phyloP scores from a whole-genome alignment of 495 filamentous ascomycete genomes.

The Aspergillus saccharolyticus region DNA sequence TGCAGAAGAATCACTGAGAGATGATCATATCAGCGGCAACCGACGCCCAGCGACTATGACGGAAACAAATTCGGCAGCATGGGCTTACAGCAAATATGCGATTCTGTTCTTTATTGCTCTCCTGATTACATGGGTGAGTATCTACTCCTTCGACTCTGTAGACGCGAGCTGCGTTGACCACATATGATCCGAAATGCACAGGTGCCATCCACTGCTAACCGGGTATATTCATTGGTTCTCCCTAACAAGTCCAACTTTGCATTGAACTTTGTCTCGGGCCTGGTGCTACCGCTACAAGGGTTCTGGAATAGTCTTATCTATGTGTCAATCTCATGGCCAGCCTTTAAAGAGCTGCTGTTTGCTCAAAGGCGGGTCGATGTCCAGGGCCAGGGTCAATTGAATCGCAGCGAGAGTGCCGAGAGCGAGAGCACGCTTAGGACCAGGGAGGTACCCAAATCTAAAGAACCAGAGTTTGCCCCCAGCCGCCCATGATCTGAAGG shows the following conservation, averaged over 20 bases:
- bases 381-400: background rate
- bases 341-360: conserved; percentile 23
- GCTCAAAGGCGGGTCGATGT: background rate
- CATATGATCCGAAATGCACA: conserved; percentile 13
- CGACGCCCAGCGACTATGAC: background rate
- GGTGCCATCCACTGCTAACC: conserved; percentile 74
- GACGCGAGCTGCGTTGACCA: background rate
- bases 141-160: background rate
- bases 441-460: background rate
- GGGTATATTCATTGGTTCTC: conserved; percentile 64
- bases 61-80: conserved; percentile 46
- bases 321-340: conserved; percentile 52
- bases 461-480: no score
- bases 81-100: conserved; percentile 78
- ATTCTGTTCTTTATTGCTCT: conserved; percentile 83
- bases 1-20: conserved; percentile 8
- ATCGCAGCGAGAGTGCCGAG: background rate
- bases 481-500: no score
- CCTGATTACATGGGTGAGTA: conserved; percentile 69
- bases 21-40: conserved; percentile 4
- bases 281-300: conserved; percentile 79
- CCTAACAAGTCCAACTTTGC: conserved; percentile 47
- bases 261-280: conserved; percentile 64
- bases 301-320: conserved; percentile 88
- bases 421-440: background rate